Percentiles rank a stretch among this genome's conserved stretches.
Conservation (phyloP, 331 rosid genomes). For the Rhamnella rubrinervis region DNA sequence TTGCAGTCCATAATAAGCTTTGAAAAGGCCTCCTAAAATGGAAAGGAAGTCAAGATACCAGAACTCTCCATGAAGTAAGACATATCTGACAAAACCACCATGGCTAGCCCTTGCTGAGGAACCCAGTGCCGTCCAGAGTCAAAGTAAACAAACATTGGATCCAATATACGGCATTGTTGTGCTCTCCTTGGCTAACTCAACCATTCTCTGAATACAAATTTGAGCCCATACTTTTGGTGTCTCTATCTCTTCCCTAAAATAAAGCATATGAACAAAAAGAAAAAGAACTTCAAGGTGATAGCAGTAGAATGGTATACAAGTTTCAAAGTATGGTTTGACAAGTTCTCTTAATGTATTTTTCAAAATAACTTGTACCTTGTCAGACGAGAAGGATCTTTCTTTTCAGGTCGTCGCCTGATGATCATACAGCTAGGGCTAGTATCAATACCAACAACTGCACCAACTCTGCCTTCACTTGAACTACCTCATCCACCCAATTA, state of each 20-base stretch:
- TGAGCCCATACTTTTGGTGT: conserved; percentile 87
- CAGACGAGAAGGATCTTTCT: conserved; percentile 68
- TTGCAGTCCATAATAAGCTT: not conserved
- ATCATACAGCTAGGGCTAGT: conserved; percentile 44
- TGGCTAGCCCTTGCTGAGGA: conserved; percentile 72
- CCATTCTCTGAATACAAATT: conserved; percentile 87
- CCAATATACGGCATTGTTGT: conserved; percentile 84
- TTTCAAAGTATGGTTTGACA: conserved; percentile 3
- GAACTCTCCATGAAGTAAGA: conserved; percentile 71
- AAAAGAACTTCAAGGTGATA: not conserved
- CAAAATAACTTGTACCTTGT: conserved; percentile 52
- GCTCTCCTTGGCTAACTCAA: conserved; percentile 87
- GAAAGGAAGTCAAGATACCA: conserved; percentile 43
- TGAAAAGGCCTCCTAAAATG: not conserved
- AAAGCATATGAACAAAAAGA: conserved; percentile 5
- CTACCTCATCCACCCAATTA: conserved; percentile 96
- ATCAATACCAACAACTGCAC: conserved; percentile 46
- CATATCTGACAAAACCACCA: conserved; percentile 76
- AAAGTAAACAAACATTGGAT: conserved; percentile 84
- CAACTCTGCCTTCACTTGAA: conserved; percentile 64
- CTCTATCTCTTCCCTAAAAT: conserved; percentile 80
- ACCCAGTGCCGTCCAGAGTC: conserved; percentile 83
- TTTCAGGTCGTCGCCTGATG: conserved; percentile 64
- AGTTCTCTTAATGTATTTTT: not conserved
- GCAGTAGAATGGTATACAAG: not conserved